Base-by-base conservation (phyloP, 2,329 filamentous ascomycete genomes). In the Sporothrix brasiliensis region DNA sequence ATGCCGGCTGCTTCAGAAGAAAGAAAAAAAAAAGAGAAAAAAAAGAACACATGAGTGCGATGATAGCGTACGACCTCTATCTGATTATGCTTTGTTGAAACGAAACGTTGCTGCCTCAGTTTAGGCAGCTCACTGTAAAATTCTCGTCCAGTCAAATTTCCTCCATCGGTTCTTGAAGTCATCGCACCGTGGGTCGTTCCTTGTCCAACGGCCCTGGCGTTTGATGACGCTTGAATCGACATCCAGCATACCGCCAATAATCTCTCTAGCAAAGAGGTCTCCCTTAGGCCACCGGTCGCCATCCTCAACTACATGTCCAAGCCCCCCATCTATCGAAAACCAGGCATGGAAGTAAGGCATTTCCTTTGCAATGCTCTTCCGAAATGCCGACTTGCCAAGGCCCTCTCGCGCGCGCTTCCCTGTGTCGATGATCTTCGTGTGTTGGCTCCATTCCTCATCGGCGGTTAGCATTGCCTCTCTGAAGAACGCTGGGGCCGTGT, bases 291-390 rank as follows among this genome's bases (percentile, higher is more conserved):
- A 99, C 67, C 89, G 84, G 65, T 88, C 86, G 39, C 89, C 83
- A 75, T 99, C 92, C 80, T 99, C 95, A 0, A 99, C 92, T 10
- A 99, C 84, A 79, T 99, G 95, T 0, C 93, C 95, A 74, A 99
- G 81, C 0, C 95, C 95, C 2, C 95, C 95, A 77, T 99, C 94
- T 0, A 99, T 83, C 68, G 89, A 88, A 78, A 98, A 98, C 94
- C 94, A 99, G 24, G 90, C 94, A 79, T 99, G 95, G 77, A 99
- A 99, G 79, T 99, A 99, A 0, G 96, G 94, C 92, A 96, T 94
- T 82, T 99, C 94, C 81, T 96, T 97, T 14, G 92, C 92, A 72
- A 99, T 84, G 24, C 87, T 91, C 70, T 89, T 86, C 0, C 94
- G 86, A 79, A 99, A 99, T 1, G 95, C 94, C 68, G 86, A 80